A percentile compares a stretch with the other conserved stretches of the same genome.
Evolutionary conservation across 768 basidiomycete genomes (phyloP).

Genomic region (Naganishia vaughanmartiniae): DNA sequence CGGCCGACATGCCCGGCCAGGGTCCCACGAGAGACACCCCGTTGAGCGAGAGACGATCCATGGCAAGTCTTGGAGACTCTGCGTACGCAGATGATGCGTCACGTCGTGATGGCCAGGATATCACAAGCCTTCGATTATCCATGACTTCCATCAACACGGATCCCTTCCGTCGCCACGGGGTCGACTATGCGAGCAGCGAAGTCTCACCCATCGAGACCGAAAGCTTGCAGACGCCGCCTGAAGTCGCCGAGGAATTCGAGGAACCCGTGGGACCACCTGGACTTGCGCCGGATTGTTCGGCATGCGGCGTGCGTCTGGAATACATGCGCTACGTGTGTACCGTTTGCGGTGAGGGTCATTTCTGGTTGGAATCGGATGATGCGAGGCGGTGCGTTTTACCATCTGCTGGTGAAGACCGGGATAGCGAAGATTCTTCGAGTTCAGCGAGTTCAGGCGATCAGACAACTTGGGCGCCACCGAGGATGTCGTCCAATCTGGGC

Average conservation of each 20-base stretch:
- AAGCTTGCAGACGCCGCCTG: constrained; percentile 21
- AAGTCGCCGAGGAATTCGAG: constrained; percentile 31
- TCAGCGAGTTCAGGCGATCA: constrained; percentile 23
- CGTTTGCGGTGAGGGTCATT: constrained; percentile 67
- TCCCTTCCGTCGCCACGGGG: not conserved
- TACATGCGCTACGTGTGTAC: constrained; percentile 86
- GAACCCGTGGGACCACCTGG: constrained; percentile 58
- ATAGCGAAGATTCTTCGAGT: constrained; percentile 20
- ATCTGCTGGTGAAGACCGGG: not conserved
- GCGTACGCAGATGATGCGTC: not conserved
- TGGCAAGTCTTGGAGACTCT: not conserved
- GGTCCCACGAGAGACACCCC: not conserved
- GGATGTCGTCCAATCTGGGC: not conserved
- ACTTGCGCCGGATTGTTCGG: constrained; percentile 67
- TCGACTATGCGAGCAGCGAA: not conserved
- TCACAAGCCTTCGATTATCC: constrained; percentile 21
- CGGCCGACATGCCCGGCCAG: constrained; percentile 33
- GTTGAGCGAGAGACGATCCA: not conserved
- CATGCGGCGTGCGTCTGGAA: constrained; percentile 71
- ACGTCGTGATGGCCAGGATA: not conserved
- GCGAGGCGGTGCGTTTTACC: constrained; percentile 29
- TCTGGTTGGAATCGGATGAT: constrained; percentile 42
- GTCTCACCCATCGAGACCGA: constrained; percentile 13
- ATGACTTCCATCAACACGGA: constrained; percentile 1
- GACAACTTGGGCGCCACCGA: constrained; percentile 18